A percentile compares a stretch with the other conserved stretches of the same genome.
Conservation (phyloP, 352 stramenopile genomes). For the Pythium apleroticum region DNA sequence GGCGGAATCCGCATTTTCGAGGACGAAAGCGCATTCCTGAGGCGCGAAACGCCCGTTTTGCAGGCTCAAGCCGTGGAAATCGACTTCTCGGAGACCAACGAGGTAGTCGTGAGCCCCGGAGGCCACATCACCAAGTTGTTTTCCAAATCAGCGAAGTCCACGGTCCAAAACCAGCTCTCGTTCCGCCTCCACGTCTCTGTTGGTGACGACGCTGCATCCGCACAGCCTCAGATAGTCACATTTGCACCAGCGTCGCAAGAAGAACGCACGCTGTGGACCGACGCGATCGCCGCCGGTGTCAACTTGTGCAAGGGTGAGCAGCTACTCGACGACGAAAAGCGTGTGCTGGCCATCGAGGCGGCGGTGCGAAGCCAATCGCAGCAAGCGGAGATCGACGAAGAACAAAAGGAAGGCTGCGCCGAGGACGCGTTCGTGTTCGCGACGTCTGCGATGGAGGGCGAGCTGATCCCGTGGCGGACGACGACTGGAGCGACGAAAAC, state of each 20-base stretch:
- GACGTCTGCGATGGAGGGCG: constrained; percentile 52
- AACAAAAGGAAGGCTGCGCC: not conserved
- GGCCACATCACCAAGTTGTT: constrained; percentile 17
- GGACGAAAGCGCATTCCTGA: constrained; percentile 49
- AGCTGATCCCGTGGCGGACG: constrained; percentile 40
- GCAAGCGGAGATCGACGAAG: constrained; percentile 20
- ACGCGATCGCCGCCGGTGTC: constrained; percentile 38
- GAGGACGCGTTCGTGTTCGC: constrained; percentile 26
- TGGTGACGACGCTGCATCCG: not conserved
- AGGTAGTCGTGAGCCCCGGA: not conserved
- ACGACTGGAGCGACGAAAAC: not conserved
- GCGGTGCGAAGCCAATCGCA: not conserved
- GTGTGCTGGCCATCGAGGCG: constrained; percentile 43
- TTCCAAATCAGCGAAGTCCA: not conserved
- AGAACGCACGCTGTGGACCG: constrained; percentile 44
- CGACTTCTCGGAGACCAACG: not conserved
- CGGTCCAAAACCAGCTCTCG: not conserved
- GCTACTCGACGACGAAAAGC: constrained; percentile 51
- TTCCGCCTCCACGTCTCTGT: constrained; percentile 11
- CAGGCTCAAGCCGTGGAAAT: constrained; percentile 39
- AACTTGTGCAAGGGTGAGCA: constrained; percentile 53
- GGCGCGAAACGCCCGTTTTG: constrained; percentile 22
- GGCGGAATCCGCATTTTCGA: constrained; percentile 39
- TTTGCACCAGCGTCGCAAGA: constrained; percentile 40
- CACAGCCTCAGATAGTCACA: constrained; percentile 15